Conservation (phyloP, 306 rosid species). For the Bauhinia variegata region DNA sequence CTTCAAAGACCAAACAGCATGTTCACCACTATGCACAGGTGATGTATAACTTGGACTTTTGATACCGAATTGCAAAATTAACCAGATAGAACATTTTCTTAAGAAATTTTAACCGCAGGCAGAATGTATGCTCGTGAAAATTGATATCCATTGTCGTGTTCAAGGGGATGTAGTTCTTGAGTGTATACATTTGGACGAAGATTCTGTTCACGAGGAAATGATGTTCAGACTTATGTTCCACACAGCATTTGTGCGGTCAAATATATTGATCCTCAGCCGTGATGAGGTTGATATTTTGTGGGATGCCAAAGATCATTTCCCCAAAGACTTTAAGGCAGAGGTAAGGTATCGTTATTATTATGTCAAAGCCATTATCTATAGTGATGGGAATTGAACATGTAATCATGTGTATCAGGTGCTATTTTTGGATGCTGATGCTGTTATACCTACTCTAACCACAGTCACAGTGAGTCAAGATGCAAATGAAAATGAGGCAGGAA, state of each 20-base stretch:
- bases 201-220: slow-evolving; percentile 73
- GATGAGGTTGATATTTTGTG: slow-evolving; percentile 86
- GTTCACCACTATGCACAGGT: slow-evolving; percentile 79
- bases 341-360: slow-evolving; percentile 56
- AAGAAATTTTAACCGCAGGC: slow-evolving; percentile 73
- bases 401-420: slow-evolving; percentile 85
- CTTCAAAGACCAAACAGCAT: slow-evolving; percentile 56
- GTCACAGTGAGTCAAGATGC: slow-evolving; percentile 59
- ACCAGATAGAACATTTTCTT: slow-evolving; percentile 41
- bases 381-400: slow-evolving; percentile 64
- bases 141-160: slow-evolving; percentile 78
- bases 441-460: slow-evolving; percentile 73
- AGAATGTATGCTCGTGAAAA: slow-evolving; percentile 84
- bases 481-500: slow-evolving; percentile 71
- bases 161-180: slow-evolving; percentile 98
- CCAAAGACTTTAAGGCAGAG: slow-evolving; percentile 93
- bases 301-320: slow-evolving; percentile 86
- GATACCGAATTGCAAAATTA: slow-evolving; percentile 37
- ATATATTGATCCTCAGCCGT: slow-evolving; percentile 73
- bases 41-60: slow-evolving; percentile 42
- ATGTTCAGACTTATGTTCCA: slow-evolving; percentile 90
- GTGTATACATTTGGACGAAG: slow-evolving; percentile 79
- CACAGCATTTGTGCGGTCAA: slow-evolving; percentile 89
- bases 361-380: slow-evolving; percentile 43
- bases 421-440: slow-evolving; percentile 90